These are phyloP conservation scores for Colletotrichum neosansevieriae DNA, from an alignment of 2,329 filamentous ascomycete species.

Conservation along the genomic window DNA sequence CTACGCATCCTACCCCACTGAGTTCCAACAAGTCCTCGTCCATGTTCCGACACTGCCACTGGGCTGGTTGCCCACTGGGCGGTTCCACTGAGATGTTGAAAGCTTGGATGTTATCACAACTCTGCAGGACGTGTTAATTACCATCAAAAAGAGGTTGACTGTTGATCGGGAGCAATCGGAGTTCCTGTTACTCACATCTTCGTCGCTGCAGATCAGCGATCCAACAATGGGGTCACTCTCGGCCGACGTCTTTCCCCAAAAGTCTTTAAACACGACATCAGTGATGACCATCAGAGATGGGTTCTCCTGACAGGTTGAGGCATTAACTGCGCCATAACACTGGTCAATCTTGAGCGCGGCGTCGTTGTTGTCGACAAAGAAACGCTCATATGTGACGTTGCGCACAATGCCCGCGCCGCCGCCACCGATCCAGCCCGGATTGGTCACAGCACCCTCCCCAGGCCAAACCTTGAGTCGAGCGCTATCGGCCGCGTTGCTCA, in stretches of 20 bases:
- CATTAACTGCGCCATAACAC: neutral
- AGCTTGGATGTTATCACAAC: conserved; percentile 25
- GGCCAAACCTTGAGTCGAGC: conserved; percentile 83
- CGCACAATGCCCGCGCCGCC: conserved; percentile 70
- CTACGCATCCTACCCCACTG: no score
- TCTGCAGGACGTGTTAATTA: neutral
- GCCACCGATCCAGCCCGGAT: conserved; percentile 41
- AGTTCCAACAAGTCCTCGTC: conserved; percentile 16
- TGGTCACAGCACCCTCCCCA: conserved; percentile 53
- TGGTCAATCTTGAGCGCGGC: conserved; percentile 3
- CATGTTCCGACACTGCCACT: conserved; percentile 29
- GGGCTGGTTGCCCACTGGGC: conserved; percentile 15
- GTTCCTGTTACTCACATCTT: neutral
- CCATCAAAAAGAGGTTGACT: no score
- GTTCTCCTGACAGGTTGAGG: neutral
- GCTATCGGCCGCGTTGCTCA: conserved; percentile 71
- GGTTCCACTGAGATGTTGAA: conserved; percentile 22
- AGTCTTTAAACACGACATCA: conserved; percentile 28
- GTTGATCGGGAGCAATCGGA: neutral
- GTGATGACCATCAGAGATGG: neutral
- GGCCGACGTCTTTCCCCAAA: conserved; percentile 26
- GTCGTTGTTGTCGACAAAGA: conserved; percentile 71
- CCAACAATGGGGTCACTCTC: conserved; percentile 25
- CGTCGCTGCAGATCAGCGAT: conserved; percentile 26
- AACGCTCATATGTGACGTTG: conserved; percentile 75